Percentiles rank a stretch among this genome's conserved stretches.
Evolutionary conservation across 2,329 filamentous ascomycete species (phyloP).

Genomic region (Aspergillus sclerotialis): DNA sequence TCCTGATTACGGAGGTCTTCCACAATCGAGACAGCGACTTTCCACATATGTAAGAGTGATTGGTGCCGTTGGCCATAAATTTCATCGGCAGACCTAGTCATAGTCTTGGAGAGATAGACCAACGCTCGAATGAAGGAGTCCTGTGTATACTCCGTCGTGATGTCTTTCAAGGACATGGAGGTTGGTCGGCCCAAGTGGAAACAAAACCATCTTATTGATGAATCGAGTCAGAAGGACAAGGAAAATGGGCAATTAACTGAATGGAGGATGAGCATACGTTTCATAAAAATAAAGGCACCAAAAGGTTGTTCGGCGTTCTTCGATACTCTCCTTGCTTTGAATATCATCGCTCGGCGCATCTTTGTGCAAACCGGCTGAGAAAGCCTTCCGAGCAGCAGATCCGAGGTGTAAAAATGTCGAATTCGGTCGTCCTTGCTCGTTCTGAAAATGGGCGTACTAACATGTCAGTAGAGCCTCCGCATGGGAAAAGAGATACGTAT

Average conservation of each 20-base stretch:
- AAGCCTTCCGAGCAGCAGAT: constrained; percentile 35
- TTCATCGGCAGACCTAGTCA: constrained; percentile 34
- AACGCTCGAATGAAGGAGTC: constrained; percentile 34
- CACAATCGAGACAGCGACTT: constrained; percentile 23
- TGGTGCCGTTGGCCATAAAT: constrained; percentile 39
- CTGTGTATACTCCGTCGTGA: constrained; percentile 30
- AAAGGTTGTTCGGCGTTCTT: constrained; percentile 33
- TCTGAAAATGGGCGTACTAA: constrained; percentile 36
- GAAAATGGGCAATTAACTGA: background rate
- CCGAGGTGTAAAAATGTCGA: constrained; percentile 37
- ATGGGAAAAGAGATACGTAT: constrained; percentile 28
- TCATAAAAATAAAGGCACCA: constrained; percentile 40
- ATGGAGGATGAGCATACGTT: constrained; percentile 25
- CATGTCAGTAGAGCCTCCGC: constrained; percentile 2
- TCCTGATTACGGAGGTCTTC: constrained; percentile 25
- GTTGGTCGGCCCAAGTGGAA: constrained; percentile 38
- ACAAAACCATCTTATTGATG: constrained; percentile 33
- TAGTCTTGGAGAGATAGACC: constrained; percentile 31
- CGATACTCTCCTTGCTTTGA: constrained; percentile 25
- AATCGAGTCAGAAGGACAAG: constrained; percentile 1
- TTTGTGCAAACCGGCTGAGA: constrained; percentile 40
- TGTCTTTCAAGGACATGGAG: constrained; percentile 32
- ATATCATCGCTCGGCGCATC: constrained; percentile 25
- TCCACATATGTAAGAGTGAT: constrained; percentile 32
- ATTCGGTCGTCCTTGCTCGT: constrained; percentile 39